phyloP scores from a whole-genome alignment of 768 basidiomycete species.

The Boletus rubroflammeus region DNA sequence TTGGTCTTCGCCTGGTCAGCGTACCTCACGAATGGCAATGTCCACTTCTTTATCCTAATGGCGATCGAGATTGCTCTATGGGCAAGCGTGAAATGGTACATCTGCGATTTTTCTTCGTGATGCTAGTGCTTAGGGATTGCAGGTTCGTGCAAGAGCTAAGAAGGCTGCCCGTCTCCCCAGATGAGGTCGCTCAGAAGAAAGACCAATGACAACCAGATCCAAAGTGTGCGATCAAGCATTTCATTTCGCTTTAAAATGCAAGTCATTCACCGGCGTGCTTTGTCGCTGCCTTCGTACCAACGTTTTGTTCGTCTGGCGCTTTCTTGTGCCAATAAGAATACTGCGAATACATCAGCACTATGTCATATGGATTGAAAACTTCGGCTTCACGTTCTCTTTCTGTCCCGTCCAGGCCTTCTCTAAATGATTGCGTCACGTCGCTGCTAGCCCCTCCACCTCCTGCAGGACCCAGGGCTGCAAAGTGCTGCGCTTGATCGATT shows the following conservation, averaged over 20 bases:
- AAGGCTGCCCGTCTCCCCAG: conserved; percentile 29
- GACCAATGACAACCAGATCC: conserved; percentile 15
- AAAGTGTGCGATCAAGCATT: neutral
- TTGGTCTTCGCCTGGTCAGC: conserved; percentile 57
- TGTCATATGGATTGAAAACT: neutral
- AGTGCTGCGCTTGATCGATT: conserved; percentile 87
- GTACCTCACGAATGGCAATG: conserved; percentile 57
- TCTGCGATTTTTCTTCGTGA: conserved; percentile 5
- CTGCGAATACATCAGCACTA: conserved; percentile 38
- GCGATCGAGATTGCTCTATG: conserved; percentile 65
- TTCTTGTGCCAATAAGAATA: conserved; percentile 84
- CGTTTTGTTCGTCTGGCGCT: conserved; percentile 70
- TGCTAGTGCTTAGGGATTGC: conserved; percentile 13
- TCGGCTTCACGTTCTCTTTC: conserved; percentile 80
- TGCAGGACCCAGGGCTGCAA: conserved; percentile 65
- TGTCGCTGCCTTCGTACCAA: conserved; percentile 81
- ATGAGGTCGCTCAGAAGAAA: conserved; percentile 21
- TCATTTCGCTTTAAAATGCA: neutral
- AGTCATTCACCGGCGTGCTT: conserved; percentile 41
- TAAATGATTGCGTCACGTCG: conserved; percentile 68
- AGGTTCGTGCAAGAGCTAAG: conserved; percentile 70
- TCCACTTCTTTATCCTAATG: conserved; percentile 66
- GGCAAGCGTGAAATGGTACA: conserved; percentile 80
- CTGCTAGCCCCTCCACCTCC: conserved; percentile 49
- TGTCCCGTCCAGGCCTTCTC: conserved; percentile 89